Evolutionary conservation across 2,329 filamentous ascomycete genomes (phyloP).

Genomic region (Colletotrichum sp.): DNA sequence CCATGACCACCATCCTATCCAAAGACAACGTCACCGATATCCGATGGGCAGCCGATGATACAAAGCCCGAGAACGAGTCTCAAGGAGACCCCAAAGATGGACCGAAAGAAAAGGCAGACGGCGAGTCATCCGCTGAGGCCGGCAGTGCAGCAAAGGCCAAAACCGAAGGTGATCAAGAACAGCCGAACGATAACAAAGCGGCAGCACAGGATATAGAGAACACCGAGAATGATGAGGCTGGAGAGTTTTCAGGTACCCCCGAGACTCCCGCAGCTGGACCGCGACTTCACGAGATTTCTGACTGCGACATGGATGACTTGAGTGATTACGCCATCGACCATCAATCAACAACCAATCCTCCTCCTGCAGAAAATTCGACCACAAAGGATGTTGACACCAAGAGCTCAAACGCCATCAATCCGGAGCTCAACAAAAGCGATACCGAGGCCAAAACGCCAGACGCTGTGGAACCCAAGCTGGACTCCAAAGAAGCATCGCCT

Average conservation of each 20-base stretch:
- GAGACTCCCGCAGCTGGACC: background rate
- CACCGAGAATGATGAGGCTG: background rate
- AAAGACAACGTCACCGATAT: conserved; percentile 34
- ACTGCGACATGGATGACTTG: background rate
- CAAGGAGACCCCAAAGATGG: background rate
- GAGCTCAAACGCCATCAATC: background rate
- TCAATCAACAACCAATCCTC: background rate
- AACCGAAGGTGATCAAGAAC: background rate
- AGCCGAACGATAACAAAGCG: background rate
- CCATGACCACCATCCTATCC: conserved; percentile 33
- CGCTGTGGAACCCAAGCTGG: background rate
- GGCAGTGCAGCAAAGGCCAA: background rate
- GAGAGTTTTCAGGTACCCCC: background rate
- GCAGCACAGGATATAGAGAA: background rate
- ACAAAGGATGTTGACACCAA: background rate
- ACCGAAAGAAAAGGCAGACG: background rate
- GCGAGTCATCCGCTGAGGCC: background rate
- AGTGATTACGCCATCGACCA: background rate
- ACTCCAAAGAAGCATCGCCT: background rate
- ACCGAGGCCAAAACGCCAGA: background rate
- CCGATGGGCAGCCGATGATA: conserved; percentile 25
- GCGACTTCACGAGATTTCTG: background rate
- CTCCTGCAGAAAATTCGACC: background rate
- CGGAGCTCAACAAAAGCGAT: background rate
- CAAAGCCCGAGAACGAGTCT: background rate